A percentile compares a stretch with the other conserved stretches of the same genome.
These are phyloP conservation scores for Cyclotella kingstonii DNA, from an alignment of 108 stramenopile genomes.

Conservation along the genomic window DNA sequence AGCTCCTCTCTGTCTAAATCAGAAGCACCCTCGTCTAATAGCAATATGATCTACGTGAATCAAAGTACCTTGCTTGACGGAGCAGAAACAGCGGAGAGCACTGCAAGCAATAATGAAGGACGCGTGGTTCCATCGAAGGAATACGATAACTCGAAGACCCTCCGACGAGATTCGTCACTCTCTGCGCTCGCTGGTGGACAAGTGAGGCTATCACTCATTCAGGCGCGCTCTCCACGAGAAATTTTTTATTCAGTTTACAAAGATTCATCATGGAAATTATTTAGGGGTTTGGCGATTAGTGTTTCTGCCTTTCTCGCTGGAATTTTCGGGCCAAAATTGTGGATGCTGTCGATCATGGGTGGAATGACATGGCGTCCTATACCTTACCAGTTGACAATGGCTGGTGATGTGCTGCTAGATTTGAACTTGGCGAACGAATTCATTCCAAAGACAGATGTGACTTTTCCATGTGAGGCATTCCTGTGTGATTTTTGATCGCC, in stretches of 20 bases:
- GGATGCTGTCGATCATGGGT: constrained; percentile 25
- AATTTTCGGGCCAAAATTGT: constrained; percentile 16
- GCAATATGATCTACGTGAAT: constrained; percentile 1
- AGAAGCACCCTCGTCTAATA: neutral
- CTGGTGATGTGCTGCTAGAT: constrained; percentile 43
- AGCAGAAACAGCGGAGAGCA: neutral
- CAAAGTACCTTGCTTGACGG: neutral
- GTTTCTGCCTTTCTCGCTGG: constrained; percentile 16
- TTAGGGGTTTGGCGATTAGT: constrained; percentile 1
- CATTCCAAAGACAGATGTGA: constrained; percentile 29
- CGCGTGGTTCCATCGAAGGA: constrained; percentile 1
- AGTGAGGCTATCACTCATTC: constrained; percentile 2
- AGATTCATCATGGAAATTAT: constrained; percentile 11
- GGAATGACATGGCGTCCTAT: constrained; percentile 21
- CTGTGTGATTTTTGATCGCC: neutral
- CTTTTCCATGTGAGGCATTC: constrained; percentile 23
- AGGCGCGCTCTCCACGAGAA: constrained; percentile 21
- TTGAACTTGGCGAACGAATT: constrained; percentile 32
- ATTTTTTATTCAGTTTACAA: constrained; percentile 21
- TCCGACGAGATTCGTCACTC: constrained; percentile 22
- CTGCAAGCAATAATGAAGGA: neutral
- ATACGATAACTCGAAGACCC: constrained; percentile 19
- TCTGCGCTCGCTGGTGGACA: constrained; percentile 8
- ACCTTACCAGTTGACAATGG: constrained; percentile 34
- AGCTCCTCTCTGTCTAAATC: neutral